These are phyloP conservation scores for Pleurotus tuber-regium DNA, from an alignment of 768 basidiomycete genomes.

Conservation along the genomic window DNA sequence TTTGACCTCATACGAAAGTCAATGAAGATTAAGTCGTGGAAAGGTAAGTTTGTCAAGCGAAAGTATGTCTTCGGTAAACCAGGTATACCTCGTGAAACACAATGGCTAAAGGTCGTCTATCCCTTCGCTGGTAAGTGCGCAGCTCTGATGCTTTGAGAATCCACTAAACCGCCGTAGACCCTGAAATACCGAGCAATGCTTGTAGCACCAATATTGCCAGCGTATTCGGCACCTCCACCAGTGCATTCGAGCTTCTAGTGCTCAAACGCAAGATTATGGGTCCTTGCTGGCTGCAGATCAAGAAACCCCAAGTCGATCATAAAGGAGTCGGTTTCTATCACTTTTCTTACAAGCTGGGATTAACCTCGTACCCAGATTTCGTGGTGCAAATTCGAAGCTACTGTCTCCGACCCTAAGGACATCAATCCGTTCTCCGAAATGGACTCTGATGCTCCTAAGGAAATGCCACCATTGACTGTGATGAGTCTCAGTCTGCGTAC, in stretches of 20 bases:
- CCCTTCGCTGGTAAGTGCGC: slow-evolving; percentile 70
- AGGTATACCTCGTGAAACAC: slow-evolving; percentile 70
- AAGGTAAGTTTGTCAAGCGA: slow-evolving; percentile 80
- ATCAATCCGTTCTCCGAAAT: slow-evolving; percentile 80
- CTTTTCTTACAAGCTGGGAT: background rate
- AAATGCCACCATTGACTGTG: slow-evolving; percentile 85
- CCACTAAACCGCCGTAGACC: slow-evolving; percentile 43
- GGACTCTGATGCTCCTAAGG: slow-evolving; percentile 68
- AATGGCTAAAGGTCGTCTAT: slow-evolving; percentile 95
- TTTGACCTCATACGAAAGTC: slow-evolving; percentile 78
- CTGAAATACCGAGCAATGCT: slow-evolving; percentile 67
- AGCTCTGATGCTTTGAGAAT: background rate
- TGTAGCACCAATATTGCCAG: slow-evolving; percentile 82
- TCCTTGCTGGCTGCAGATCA: slow-evolving; percentile 93
- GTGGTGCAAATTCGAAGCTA: slow-evolving; percentile 95
- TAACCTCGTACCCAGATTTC: slow-evolving; percentile 60
- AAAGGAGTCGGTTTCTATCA: slow-evolving; percentile 61
- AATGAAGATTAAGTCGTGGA: slow-evolving; percentile 72
- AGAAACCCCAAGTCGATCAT: slow-evolving; percentile 68
- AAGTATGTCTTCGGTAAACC: slow-evolving; percentile 91
- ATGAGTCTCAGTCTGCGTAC: slow-evolving; percentile 88
- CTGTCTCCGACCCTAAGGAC: slow-evolving; percentile 81
- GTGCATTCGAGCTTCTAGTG: slow-evolving; percentile 89
- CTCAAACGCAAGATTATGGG: slow-evolving; percentile 98
- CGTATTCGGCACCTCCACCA: slow-evolving; percentile 91